phyloP scores from a whole-genome alignment of 768 basidiomycete species.

The Mycena olivaceomarginata region DNA sequence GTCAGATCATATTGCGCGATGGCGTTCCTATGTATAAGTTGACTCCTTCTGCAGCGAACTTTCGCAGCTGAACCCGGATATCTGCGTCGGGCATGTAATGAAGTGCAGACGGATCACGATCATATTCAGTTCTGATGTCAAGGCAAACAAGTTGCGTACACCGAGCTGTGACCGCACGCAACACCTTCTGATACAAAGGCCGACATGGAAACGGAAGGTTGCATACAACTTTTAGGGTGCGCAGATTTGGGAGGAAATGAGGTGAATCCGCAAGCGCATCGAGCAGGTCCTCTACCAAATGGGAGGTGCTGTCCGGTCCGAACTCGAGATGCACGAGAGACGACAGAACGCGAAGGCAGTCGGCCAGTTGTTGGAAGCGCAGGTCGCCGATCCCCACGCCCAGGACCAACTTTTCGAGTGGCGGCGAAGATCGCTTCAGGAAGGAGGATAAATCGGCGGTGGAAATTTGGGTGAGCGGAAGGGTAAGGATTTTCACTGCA shows the following conservation, averaged over 20 bases:
- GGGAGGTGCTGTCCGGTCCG: too few species aligned
- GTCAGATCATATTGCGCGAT: not conserved
- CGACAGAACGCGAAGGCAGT: not conserved
- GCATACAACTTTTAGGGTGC: not conserved
- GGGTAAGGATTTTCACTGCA: not conserved
- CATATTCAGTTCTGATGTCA: not conserved
- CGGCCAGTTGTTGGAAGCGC: not conserved
- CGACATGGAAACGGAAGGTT: not conserved
- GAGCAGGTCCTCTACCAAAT: not conserved
- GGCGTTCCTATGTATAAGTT: not conserved
- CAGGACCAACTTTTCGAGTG: not conserved
- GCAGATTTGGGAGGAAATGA: constrained; percentile 1
- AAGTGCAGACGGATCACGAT: too few species aligned
- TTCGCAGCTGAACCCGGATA: not conserved
- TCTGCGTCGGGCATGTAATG: too few species aligned
- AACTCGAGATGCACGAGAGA: not conserved
- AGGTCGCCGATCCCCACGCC: not conserved
- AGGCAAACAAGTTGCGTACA: not conserved
- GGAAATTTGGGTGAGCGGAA: not conserved
- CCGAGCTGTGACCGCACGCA: not conserved
- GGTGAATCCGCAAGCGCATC: not conserved
- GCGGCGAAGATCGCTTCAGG: not conserved
- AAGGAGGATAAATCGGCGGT: not conserved
- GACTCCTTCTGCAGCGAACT: not conserved
- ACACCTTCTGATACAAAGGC: not conserved